A percentile compares a stretch with the other conserved stretches of the same genome.
Evolutionary conservation across 176 grass and related monocot species (phyloP).

Genomic region (Oryza officinalis): DNA sequence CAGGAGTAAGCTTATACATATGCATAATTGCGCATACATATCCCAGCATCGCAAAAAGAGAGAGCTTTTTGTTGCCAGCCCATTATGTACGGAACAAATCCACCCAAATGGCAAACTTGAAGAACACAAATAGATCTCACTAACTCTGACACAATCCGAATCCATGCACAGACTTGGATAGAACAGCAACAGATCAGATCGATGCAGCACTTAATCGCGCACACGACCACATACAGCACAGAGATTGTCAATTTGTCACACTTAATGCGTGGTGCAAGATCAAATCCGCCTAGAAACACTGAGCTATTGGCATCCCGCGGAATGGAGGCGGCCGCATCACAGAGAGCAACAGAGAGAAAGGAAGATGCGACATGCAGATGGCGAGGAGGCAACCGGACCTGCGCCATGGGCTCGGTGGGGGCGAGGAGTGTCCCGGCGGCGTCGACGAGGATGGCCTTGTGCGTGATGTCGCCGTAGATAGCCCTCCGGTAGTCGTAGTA

Average conservation of each 20-base stretch:
- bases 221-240: not conserved
- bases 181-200: conserved; percentile 1
- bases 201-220: not conserved
- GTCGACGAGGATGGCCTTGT: conserved; percentile 92
- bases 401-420: conserved; percentile 92
- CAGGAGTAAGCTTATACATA: conserved; percentile 18
- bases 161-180: not conserved
- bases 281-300: not conserved
- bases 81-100: not conserved
- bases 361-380: not conserved
- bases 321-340: not conserved
- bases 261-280: not conserved
- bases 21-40: not conserved
- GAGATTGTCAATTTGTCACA: not conserved
- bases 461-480: conserved; percentile 94
- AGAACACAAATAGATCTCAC: conserved; percentile 20
- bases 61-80: not conserved
- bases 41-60: not conserved
- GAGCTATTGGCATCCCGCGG: not conserved
- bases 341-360: not conserved
- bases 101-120: not conserved
- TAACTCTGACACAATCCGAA: not conserved
- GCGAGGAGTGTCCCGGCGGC: conserved; percentile 89
- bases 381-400: conserved; percentile 35
- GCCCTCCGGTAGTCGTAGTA: conserved; percentile 91